These are phyloP conservation scores for Mycena rosella DNA, from an alignment of 768 basidiomycete species.

Conservation along the genomic window DNA sequence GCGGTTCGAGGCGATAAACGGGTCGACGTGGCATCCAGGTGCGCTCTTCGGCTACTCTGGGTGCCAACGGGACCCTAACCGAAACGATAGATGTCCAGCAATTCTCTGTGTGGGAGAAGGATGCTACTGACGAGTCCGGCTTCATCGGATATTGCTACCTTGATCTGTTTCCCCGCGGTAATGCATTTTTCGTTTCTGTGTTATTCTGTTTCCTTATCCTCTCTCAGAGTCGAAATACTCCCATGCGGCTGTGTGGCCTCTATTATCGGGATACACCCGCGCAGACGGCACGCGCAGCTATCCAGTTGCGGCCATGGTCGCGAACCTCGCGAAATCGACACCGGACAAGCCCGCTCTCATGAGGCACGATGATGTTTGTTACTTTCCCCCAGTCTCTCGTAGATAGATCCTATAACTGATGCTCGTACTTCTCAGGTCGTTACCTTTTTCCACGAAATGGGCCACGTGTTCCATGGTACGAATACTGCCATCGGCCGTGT, in stretches of 20 bases:
- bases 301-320: constrained; percentile 88
- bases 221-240: constrained; percentile 78
- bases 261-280: constrained; percentile 74
- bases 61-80: constrained; percentile 17
- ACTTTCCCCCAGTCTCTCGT: too few species aligned
- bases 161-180: constrained; percentile 88
- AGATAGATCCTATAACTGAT: too few species aligned
- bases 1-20: constrained; percentile 73
- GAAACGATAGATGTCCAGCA: constrained; percentile 79
- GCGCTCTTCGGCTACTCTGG: constrained; percentile 26
- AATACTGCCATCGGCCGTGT: too few species aligned
- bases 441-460: constrained; percentile 95
- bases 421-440: too few species aligned
- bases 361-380: constrained; percentile 89
- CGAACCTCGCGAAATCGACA: constrained; percentile 90
- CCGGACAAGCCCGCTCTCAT: constrained; percentile 85
- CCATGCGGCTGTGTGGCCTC: constrained; percentile 88
- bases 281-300: constrained; percentile 72
- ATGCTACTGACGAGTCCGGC: constrained; percentile 74
- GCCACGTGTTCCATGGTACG: constrained; percentile 78
- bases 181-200: constrained; percentile 16
- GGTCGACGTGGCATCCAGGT: constrained; percentile 87
- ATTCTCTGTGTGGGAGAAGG: constrained; percentile 88
- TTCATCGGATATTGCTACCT: constrained; percentile 92
- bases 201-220: background rate